phyloP scores from a whole-genome alignment of 1,139 yeast genomes.

The Yueomyces sp. region DNA sequence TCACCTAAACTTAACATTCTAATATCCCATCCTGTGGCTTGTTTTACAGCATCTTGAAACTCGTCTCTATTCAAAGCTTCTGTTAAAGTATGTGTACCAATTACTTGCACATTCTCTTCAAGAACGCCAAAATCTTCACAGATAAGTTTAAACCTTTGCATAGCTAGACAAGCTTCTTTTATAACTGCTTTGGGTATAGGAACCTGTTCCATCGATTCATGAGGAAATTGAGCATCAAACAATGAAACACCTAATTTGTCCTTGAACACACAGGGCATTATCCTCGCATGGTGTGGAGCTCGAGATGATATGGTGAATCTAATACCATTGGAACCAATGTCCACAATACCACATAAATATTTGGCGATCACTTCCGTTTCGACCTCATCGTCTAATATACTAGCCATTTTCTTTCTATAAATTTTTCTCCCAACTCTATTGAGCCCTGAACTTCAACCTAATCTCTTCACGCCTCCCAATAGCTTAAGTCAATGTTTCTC shows the following conservation, averaged over 20 bases:
- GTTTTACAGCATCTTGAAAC: slow-evolving; percentile 37
- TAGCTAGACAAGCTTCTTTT: slow-evolving; percentile 42
- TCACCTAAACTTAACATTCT: slow-evolving; percentile 42
- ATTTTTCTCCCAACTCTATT: too few relatives aligned
- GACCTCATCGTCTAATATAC: slow-evolving; percentile 24
- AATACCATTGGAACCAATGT: slow-evolving; percentile 57
- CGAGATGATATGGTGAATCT: slow-evolving; percentile 54
- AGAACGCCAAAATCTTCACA: slow-evolving; percentile 60
- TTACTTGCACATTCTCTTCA: slow-evolving; percentile 41
- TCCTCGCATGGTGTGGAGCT: slow-evolving; percentile 52
- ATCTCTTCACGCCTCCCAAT: too few relatives aligned
- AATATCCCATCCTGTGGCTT: slow-evolving; percentile 51
- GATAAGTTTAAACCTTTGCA: slow-evolving; percentile 48
- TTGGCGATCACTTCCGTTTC: slow-evolving; percentile 42
- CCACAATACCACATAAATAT: slow-evolving; percentile 47
- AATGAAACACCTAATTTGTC: slow-evolving; percentile 55
- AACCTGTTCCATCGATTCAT: slow-evolving; percentile 28
- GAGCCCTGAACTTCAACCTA: too few relatives aligned
- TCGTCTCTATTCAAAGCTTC: slow-evolving; percentile 49
- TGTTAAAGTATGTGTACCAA: slow-evolving; percentile 57
- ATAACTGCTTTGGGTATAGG: slow-evolving; percentile 46
- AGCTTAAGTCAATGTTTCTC: too few relatives aligned
- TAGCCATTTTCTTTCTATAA: slow-evolving; percentile 14
- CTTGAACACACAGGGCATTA: slow-evolving; percentile 59
- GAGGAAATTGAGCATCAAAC: slow-evolving; percentile 42